Base-by-base conservation (phyloP, 2,329 filamentous ascomycete species). In the Calonectria ilicicola region DNA sequence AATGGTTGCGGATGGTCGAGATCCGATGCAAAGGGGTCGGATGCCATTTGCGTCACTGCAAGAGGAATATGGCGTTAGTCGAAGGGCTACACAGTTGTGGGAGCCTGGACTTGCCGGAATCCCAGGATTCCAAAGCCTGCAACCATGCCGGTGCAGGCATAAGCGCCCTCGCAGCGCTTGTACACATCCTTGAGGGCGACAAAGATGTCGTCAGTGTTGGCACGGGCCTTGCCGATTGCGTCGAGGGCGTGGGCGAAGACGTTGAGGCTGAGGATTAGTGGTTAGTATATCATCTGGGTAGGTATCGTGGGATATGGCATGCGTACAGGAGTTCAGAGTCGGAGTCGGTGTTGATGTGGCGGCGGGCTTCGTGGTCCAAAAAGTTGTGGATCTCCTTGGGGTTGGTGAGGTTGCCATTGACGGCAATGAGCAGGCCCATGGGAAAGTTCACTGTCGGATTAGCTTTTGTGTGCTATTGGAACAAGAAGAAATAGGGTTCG, bases 381-480 rank as follows among this genome's bases (percentile, higher is more conserved):
- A 92, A 94, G 72, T 87, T 84, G 81, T 90, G 91, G 64, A 97
- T 87, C 66, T 93, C 91, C 1, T 88, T 87, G 3, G 92, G 91
- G 81, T 97, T 89, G 86, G 97, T 94, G 51, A 98, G 87, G 84
- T 98, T 98, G 73, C 95, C 95, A 80, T 98, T 98, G 85, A 96
- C 93, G 19, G 93, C 90, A 82, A 97, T 90, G 80, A 90, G 94
- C 78, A 97, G 93, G 60, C 95, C 95, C 81, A 95, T 97, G 1
- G 94, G 95, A 69, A 89, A 91, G 86, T 97, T 97, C 80, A 97
- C 95, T 47, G 14, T 14, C 21, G 9, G 44, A 47, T 47, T 47
- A 47, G 44, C n/a, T 23, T 47, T 23, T 23, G 8, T 9, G 44
- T 23, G n/a, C n/a, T 14, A 10, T 23, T 21, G 10, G 10, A 47